Conservation (phyloP, 331 rosid species). For the Quercus tomentella region DNA sequence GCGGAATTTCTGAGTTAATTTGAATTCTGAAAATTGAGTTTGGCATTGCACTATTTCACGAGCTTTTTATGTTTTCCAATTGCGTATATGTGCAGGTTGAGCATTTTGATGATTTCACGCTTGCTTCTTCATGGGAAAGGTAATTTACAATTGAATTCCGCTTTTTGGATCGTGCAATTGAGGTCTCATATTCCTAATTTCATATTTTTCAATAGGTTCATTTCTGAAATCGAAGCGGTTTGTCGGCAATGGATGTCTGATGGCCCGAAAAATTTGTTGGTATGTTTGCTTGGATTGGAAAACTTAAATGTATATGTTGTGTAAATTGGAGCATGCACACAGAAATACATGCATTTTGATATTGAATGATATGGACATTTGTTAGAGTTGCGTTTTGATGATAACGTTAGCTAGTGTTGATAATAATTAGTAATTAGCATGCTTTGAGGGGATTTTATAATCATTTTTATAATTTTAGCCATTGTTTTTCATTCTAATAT, state of each 20-base stretch:
- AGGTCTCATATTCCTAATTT: conserved; percentile 2
- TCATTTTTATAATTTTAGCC: not conserved
- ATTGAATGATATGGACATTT: not conserved
- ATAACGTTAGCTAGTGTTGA: not conserved
- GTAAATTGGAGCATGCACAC: not conserved
- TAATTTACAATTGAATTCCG: conserved; percentile 7
- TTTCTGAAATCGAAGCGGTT: conserved; percentile 89
- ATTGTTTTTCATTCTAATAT: not conserved
- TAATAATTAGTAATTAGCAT: not conserved
- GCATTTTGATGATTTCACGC: conserved; percentile 95
- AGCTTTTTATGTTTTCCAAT: conserved; percentile 11
- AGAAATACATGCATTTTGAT: not conserved
- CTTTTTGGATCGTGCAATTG: too few species aligned
- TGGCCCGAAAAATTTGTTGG: conserved; percentile 80
- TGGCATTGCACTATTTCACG: too few species aligned
- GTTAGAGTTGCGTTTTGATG: not conserved
- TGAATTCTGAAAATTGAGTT: not conserved
- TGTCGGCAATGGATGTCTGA: conserved; percentile 89
- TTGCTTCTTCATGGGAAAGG: conserved; percentile 99
- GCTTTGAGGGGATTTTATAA: not conserved
- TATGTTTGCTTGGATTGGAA: conserved; percentile 31
- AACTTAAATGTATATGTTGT: not conserved
- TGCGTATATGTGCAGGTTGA: conserved; percentile 55
- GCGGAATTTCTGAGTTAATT: not conserved
- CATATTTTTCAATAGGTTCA: conserved; percentile 51